Base-by-base conservation (phyloP, 805 yeast genomes). In the Saturnispora kantuleensis region DNA sequence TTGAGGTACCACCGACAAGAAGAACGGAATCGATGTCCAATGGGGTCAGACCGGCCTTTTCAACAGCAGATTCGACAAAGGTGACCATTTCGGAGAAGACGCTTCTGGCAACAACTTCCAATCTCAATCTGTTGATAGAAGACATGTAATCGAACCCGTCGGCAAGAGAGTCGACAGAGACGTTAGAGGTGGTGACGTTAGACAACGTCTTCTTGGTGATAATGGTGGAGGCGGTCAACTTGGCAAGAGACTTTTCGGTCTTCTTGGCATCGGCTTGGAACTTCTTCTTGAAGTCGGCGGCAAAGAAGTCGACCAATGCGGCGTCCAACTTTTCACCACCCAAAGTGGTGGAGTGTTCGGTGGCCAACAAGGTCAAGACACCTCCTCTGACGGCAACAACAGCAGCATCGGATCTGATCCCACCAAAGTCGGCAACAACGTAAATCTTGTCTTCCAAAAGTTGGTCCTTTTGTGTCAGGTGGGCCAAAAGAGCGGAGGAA, bases 371-470 rank as follows among this genome's bases (percentile, higher is more conserved):
- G 45, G 98, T 90, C 68, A 85, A 74, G 54, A 93, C 77, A 58
- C 98, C 98, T 52, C 96, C 96, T 71, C 97, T 81, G 44, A 82
- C 84, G 35, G 97, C 80, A 56, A 93, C 70, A 42, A 93, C 89
- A 48, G 97, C 96, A 50, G 89, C 96, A 62, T 93, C 97, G 35
- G 95, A 81, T 68, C 97, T 77, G 55, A 88, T 74, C 60, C 96
- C 97, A 64, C 98, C 98, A 58, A 93, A 85, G 66, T 93, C 98
- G 45, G 95, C 94, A 54, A 93, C 96, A 41, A 87, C 94, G 58
- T 81, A 81, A 48, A 85, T 66, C 70, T 82, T 82, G 67, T 87
- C 95, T 53, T 77, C 67, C 45, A 56, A 56, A 50, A 73, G 63
- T 45, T 68, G 65, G 50, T 73, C 77, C 38, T 75, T 69, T 45